phyloP scores from a whole-genome alignment of 2,329 filamentous ascomycete species.

The Paradendryphiella salina region DNA sequence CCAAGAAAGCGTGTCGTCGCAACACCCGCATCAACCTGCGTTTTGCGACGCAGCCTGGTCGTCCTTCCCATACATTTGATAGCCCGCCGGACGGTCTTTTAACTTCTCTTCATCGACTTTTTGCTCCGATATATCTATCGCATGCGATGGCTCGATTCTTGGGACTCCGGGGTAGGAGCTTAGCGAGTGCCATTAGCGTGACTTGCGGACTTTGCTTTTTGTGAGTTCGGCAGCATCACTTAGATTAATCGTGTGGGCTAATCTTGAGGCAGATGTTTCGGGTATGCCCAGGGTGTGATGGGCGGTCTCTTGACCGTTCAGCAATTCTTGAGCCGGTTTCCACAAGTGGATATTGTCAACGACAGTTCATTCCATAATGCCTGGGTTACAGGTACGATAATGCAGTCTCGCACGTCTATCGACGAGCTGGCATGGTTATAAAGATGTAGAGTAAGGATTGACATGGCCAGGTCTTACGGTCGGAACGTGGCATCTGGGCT shows the following conservation, averaged over 20 bases:
- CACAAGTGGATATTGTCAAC: constrained; percentile 32
- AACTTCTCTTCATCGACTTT: background rate
- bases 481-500: constrained; percentile 53
- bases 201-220: constrained; percentile 37
- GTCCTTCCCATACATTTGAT: background rate
- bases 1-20: constrained; percentile 1
- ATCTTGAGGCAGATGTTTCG: constrained; percentile 50
- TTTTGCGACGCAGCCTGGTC: background rate
- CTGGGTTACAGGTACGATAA: constrained; percentile 30
- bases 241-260: constrained; percentile 8
- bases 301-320: constrained; percentile 68
- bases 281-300: constrained; percentile 71
- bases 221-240: constrained; percentile 15
- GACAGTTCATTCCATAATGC: constrained; percentile 26
- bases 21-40: background rate
- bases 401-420: background rate
- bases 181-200: constrained; percentile 29
- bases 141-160: constrained; percentile 29
- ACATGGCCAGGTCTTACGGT: constrained; percentile 32
- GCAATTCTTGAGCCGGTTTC: constrained; percentile 55
- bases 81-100: background rate
- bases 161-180: constrained; percentile 24
- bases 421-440: background rate
- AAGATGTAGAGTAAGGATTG: background rate
- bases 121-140: background rate